A percentile compares a stretch with the other conserved stretches of the same genome.
Conservation (phyloP, 345 rosid species). For the Linum usitatissimum region DNA sequence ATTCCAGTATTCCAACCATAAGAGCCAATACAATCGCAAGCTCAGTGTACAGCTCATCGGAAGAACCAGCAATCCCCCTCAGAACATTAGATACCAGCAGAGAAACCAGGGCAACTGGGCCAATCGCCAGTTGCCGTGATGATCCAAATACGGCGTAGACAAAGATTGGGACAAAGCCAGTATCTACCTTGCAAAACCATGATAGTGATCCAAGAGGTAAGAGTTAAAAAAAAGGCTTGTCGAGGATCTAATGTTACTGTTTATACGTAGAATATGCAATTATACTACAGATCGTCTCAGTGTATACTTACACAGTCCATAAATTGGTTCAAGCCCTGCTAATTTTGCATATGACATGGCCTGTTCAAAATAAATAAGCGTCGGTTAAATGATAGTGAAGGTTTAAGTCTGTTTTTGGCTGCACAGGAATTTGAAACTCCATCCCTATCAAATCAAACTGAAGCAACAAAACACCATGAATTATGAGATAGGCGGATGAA, state of each 20-base stretch:
- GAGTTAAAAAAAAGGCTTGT: neutral
- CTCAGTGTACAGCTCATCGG: slow-evolving; percentile 66
- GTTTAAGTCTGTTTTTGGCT: too few species aligned
- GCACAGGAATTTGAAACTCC: too few species aligned
- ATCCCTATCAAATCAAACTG: neutral
- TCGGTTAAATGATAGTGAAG: neutral
- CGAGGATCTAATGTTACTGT: neutral
- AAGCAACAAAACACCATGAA: neutral
- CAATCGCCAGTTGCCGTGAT: slow-evolving; percentile 95
- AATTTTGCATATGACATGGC: slow-evolving; percentile 97
- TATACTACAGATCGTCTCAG: neutral
- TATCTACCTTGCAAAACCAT: slow-evolving; percentile 45
- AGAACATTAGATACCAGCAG: slow-evolving; percentile 90
- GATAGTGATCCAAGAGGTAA: slow-evolving; percentile 6
- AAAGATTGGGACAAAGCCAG: slow-evolving; percentile 87
- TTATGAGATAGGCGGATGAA: slow-evolving; percentile 1
- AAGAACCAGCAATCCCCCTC: slow-evolving; percentile 52
- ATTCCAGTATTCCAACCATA: slow-evolving; percentile 88
- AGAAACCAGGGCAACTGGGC: slow-evolving; percentile 98
- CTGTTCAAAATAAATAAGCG: slow-evolving; percentile 33
- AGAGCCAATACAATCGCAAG: slow-evolving; percentile 85
- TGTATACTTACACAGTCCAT: slow-evolving; percentile 78
- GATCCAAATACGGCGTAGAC: slow-evolving; percentile 84
- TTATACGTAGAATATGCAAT: too few species aligned
- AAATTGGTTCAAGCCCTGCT: slow-evolving; percentile 88